These are phyloP conservation scores for Biscogniauxia mediterranea DNA, from an alignment of 2,329 filamentous ascomycete species.

Conservation along the genomic window DNA sequence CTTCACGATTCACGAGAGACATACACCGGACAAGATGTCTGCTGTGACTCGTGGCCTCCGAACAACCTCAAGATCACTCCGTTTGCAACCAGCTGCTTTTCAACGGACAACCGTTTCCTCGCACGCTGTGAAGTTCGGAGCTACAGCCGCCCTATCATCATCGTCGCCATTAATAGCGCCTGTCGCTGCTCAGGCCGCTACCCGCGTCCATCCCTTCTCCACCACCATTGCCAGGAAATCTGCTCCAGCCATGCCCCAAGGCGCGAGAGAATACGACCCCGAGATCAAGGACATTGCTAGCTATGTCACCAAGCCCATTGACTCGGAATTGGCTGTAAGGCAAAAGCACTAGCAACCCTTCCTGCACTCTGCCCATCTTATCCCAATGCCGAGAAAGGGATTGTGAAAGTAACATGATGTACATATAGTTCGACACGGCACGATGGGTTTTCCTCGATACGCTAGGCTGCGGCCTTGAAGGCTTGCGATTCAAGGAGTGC, in stretches of 20 bases:
- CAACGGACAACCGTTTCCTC: conserved; percentile 33
- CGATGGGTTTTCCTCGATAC: conserved; percentile 97
- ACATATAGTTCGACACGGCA: conserved; percentile 80
- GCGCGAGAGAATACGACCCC: conserved; percentile 71
- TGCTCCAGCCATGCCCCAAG: conserved; percentile 50
- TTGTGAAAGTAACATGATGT: too few species aligned
- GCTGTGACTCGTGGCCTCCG: conserved; percentile 10
- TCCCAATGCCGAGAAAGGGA: too few species aligned
- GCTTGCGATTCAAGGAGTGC: conserved; percentile 93
- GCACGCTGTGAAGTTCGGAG: conserved; percentile 27
- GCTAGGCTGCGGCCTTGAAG: conserved; percentile 93
- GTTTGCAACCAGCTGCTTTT: conserved; percentile 38
- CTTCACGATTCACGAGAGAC: neutral
- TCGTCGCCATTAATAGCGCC: neutral
- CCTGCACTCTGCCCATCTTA: conserved; percentile 11
- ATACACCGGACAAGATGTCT: neutral
- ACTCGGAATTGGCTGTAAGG: conserved; percentile 89
- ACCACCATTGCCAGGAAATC: conserved; percentile 48
- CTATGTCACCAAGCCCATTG: conserved; percentile 88
- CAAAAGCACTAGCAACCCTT: neutral
- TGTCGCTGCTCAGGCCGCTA: conserved; percentile 36
- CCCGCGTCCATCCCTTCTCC: conserved; percentile 44
- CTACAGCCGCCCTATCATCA: conserved; percentile 26
- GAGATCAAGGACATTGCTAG: conserved; percentile 94
- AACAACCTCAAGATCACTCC: conserved; percentile 9